Percentiles rank a stretch among this genome's conserved stretches.
These are phyloP conservation scores for Aspergillus phoenicis DNA, from an alignment of 2,329 filamentous ascomycete species.

Conservation along the genomic window DNA sequence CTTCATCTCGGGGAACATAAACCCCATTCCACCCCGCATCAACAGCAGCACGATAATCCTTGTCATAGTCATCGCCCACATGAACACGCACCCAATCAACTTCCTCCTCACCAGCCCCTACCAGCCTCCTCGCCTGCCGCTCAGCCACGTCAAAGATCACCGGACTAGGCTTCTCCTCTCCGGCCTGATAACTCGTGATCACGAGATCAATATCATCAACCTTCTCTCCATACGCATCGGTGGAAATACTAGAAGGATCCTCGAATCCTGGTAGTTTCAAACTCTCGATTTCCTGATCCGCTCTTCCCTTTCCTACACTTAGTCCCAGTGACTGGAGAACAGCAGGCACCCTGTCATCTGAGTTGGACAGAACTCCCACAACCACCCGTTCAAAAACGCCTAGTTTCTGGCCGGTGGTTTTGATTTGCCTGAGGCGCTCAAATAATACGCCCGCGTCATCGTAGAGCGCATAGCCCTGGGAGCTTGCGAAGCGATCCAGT, in stretches of 20 bases:
- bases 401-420: not conserved
- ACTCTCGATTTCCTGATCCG: constrained; percentile 33
- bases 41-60: constrained; percentile 44
- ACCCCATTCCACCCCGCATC: constrained; percentile 44
- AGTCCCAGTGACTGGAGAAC: constrained; percentile 46
- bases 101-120: constrained; percentile 8
- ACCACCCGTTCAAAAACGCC: constrained; percentile 39
- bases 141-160: constrained; percentile 45
- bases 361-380: constrained; percentile 50
- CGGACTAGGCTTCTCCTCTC: constrained; percentile 46
- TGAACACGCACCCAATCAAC: constrained; percentile 39
- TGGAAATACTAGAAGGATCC: not conserved
- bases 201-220: constrained; percentile 46
- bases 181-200: constrained; percentile 51
- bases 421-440: constrained; percentile 28
- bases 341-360: constrained; percentile 47
- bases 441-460: constrained; percentile 45
- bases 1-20: constrained; percentile 30
- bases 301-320: constrained; percentile 37
- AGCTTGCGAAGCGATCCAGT: constrained; percentile 43
- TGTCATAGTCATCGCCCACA: constrained; percentile 49
- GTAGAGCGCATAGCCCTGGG: constrained; percentile 45
- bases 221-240: not conserved
- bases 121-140: constrained; percentile 31
- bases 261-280: constrained; percentile 28